Evolutionary conservation across 441 rosid genomes (phyloP).

Genomic region (Mallotus japonicus): DNA sequence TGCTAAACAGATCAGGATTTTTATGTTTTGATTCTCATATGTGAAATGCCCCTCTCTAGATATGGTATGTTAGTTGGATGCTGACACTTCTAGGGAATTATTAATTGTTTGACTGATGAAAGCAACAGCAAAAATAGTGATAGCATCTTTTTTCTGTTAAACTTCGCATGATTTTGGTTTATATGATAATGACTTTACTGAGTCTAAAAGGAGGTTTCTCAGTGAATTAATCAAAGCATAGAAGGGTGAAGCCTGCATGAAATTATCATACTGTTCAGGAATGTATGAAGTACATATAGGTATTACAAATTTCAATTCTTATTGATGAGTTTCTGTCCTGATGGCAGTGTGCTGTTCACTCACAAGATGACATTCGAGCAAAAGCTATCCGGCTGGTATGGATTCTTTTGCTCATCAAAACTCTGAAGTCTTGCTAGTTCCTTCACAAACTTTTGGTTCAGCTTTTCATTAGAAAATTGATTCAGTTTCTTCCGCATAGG

Average conservation of each 20-base stretch:
- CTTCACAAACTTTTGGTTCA: slow-evolving; percentile 10
- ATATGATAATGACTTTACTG: neutral
- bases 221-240: neutral
- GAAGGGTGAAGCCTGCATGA: neutral
- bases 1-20: slow-evolving; percentile 14
- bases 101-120: neutral
- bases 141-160: neutral
- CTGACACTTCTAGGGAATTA: neutral
- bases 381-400: slow-evolving; percentile 97
- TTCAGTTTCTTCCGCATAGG: neutral
- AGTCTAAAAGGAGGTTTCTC: neutral
- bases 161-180: neutral
- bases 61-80: neutral
- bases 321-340: slow-evolving; percentile 31
- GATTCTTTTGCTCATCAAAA: slow-evolving; percentile 3
- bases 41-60: slow-evolving; percentile 1
- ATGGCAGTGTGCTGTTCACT: slow-evolving; percentile 94
- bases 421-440: neutral
- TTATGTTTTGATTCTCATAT: slow-evolving; percentile 17
- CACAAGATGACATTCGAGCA: slow-evolving; percentile 92
- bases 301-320: slow-evolving; percentile 20
- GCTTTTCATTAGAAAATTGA: neutral
- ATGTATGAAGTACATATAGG: neutral
- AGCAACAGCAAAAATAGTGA: neutral
- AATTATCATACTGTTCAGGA: neutral